Evolutionary conservation across 2,329 filamentous ascomycete genomes (phyloP), one percentile per base, ranked within the genome.

Genomic region (Colletotrichum filicis): DNA sequence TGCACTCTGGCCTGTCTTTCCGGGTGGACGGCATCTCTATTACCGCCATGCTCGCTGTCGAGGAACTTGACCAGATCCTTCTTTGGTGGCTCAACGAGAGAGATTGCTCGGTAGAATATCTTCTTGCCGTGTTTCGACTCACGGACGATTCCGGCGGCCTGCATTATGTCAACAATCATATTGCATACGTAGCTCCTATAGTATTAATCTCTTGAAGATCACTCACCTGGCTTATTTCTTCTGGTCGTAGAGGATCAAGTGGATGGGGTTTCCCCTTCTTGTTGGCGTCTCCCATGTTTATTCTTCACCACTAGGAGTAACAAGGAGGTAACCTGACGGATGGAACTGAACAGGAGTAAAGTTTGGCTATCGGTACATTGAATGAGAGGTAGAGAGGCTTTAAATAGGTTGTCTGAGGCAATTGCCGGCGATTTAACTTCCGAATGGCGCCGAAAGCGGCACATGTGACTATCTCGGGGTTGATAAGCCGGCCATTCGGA

Each of bases 71-170:
- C 68, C 80, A 87, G 80, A 16, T 82, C 79, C 6, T 77, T 72
- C 76, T 88, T 89, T 0, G 80, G 79, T 0, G 86, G 86, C 71
- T 88, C 86, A 11, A 76, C 77, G 3, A 88, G 80, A 0, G 83
- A 85, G 70, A 88, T 85, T 56, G 84, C 83, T 1, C 85, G 81
- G 74, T 87, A 88, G 57, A 81, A 78, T 8, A 79, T 68, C 0
- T 74, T 66, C 1, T 76, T 62, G 1, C 73, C 75, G 0, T 74
- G 49, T 12, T 68, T 65, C 30, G 64, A 55, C 26, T 11, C 49
- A 1, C 65, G 68, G 22, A 68, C 32, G 19, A 72, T 32, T 5
- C 42, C 32, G 26, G 71, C 59, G 2, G 71, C 67, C 74, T 35
- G 0, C 0, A 35, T 35, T 35, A 0, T 5, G 32, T 35, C 11